Base-by-base conservation (phyloP, 2,329 filamentous ascomycete genomes). In the Fusarium armeniacum region DNA sequence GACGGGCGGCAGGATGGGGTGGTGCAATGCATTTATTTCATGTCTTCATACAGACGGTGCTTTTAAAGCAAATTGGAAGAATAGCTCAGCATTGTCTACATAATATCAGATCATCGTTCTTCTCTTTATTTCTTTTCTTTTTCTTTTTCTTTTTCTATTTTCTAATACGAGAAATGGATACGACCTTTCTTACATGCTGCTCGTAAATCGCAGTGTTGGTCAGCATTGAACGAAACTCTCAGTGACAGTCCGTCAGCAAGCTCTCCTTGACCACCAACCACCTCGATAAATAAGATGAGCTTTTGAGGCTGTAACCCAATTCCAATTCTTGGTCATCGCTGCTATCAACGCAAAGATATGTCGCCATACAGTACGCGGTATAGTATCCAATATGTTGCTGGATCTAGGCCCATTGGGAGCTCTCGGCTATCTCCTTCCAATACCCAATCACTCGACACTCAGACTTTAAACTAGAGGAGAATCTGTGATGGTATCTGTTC, bases 331-430 rank as follows among this genome's bases (percentile, higher is more conserved):
- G 18, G 36, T 28, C 59, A 24, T 24, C 15, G 15, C 40, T 24
- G 24, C 50, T 15, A 46, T 65, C 33, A 45, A 22, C 33, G 5
- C 24, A 50, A 35, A 35, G 16, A 50, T n/a, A 24, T 35, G 3
- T 11, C 18, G 26, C 20, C 24, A 18, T 47, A 20, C 22, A 50
- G 49, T 38, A 49, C 20, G 30, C 24, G 13, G 15, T 51, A 20
- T 35, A 16, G 26, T 24, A 10, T 13, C 18, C 24, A 40, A 40
- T 26, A n/a, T 38, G 24, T 47, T 20, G 26, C 22, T 53, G 24
- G n/a, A 56, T 57, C 50, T 57, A 45, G 50, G 50, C 46, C 26
- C 58, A 46, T 47, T 30, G 58, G 32, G 33, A 49, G 32, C 47
- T 43, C 35, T 47, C 43, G 49, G 58, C 12, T 62, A 46, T 53